Percentiles rank a stretch among this genome's conserved stretches.
Evolutionary conservation across 1,139 yeast species (phyloP).

Genomic region (Geotrichum carabidarum): DNA sequence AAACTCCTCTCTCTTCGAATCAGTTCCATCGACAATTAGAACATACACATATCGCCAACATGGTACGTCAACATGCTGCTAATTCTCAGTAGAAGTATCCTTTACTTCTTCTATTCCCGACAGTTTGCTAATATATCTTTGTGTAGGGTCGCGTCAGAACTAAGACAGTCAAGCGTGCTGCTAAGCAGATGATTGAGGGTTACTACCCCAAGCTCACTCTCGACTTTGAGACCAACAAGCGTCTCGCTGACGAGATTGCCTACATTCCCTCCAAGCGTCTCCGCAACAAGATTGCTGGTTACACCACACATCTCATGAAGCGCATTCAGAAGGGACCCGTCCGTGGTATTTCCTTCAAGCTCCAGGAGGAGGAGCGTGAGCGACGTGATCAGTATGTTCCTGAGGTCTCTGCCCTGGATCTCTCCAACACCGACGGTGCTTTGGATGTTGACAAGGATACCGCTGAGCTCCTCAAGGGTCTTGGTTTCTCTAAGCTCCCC

Average conservation of each 20-base stretch:
- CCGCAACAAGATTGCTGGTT: slow-evolving; percentile 99
- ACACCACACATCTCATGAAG: slow-evolving; percentile 99
- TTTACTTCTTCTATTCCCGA: neutral
- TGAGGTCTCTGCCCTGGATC: slow-evolving; percentile 99
- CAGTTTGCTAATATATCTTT: neutral
- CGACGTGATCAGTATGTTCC: slow-evolving; percentile 99
- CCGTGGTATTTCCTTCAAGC: slow-evolving; percentile 99
- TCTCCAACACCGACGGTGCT: slow-evolving; percentile 92
- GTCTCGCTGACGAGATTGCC: slow-evolving; percentile 97
- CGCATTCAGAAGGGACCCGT: slow-evolving; percentile 99
- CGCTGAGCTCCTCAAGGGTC: slow-evolving; percentile 89
- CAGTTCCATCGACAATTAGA: slow-evolving; percentile 5
- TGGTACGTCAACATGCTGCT: slow-evolving; percentile 13
- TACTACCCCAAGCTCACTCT: slow-evolving; percentile 99
- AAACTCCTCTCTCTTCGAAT: slow-evolving; percentile 1
- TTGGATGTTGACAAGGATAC: slow-evolving; percentile 98
- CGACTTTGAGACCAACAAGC: slow-evolving; percentile 99
- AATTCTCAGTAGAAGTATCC: neutral
- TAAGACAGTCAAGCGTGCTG: slow-evolving; percentile 99
- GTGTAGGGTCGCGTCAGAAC: slow-evolving; percentile 46
- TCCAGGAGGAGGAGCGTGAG: slow-evolving; percentile 99
- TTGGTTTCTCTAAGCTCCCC: slow-evolving; percentile 90
- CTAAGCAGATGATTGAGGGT: slow-evolving; percentile 99
- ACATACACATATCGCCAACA: slow-evolving; percentile 17
- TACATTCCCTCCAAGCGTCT: slow-evolving; percentile 99